Conservation (phyloP, 345 rosid species). For the Eucalyptus rudis region DNA sequence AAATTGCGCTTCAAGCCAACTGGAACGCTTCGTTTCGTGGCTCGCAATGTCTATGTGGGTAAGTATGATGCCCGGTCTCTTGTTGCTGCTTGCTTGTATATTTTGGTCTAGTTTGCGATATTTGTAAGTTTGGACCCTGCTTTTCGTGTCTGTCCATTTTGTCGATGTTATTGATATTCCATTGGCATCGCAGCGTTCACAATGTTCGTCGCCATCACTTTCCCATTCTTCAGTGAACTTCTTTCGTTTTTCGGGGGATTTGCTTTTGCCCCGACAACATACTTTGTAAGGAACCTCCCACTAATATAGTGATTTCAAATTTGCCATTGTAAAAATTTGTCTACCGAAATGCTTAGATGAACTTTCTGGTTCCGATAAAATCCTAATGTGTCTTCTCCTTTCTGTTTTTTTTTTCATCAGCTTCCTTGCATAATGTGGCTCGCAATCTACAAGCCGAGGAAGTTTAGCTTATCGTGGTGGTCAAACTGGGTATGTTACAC, state of each 20-base stretch:
- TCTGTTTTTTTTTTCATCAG: conserved; percentile 6
- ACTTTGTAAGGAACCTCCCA: conserved; percentile 33
- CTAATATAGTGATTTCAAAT: neutral
- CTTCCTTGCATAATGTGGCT: conserved; percentile 81
- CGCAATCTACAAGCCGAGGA: conserved; percentile 53
- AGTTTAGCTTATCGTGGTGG: conserved; percentile 58
- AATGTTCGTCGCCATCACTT: conserved; percentile 52
- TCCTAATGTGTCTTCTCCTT: neutral
- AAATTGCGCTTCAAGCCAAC: conserved; percentile 37
- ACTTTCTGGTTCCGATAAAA: neutral
- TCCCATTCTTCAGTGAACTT: conserved; percentile 72
- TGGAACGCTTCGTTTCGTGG: conserved; percentile 26
- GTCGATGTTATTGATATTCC: neutral
- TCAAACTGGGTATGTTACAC: conserved; percentile 46
- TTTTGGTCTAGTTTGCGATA: neutral
- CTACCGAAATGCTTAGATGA: neutral
- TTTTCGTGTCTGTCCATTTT: neutral
- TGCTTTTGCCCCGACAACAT: conserved; percentile 74
- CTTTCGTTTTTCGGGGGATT: conserved; percentile 85
- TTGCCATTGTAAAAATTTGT: neutral
- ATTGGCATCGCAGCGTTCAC: conserved; percentile 31
- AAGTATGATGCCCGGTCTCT: neutral
- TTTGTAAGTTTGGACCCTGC: neutral
- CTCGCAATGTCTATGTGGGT: conserved; percentile 53
- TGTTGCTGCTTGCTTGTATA: neutral